phyloP scores from a whole-genome alignment of 345 rosid species.

The Physaria fendleri region DNA sequence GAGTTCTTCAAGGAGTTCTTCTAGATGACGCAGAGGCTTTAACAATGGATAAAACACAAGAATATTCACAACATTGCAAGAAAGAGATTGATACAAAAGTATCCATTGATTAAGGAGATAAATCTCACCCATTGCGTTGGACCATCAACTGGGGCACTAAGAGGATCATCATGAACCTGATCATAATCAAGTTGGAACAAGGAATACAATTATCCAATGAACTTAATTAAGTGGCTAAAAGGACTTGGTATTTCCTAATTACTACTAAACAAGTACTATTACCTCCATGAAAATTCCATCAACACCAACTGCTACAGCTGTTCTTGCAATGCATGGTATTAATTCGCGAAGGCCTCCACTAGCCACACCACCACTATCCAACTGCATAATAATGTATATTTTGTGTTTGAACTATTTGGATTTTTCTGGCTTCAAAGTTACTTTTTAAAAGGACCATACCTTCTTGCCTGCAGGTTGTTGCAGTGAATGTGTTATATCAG shows the following conservation, averaged over 20 bases:
- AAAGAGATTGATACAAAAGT: not conserved
- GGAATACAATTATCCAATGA: not conserved
- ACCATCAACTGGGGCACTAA: constrained; percentile 93
- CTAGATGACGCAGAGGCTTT: constrained; percentile 82
- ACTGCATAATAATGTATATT: constrained; percentile 35
- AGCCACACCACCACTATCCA: constrained; percentile 98
- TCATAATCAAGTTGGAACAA: constrained; percentile 18
- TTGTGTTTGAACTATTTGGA: not conserved
- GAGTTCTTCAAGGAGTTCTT: constrained; percentile 89
- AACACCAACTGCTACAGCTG: constrained; percentile 94
- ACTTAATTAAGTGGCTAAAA: not conserved
- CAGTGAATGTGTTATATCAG: constrained; percentile 88
- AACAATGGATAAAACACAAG: constrained; percentile 11
- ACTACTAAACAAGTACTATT: constrained; percentile 15
- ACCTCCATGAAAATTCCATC: constrained; percentile 99
- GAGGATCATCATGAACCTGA: constrained; percentile 95
- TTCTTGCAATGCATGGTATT: constrained; percentile 95
- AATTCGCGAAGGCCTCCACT: constrained; percentile 98
- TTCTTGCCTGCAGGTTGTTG: constrained; percentile 96
- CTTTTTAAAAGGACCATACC: constrained; percentile 34
- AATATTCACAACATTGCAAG: not conserved
- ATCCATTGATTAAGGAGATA: not conserved
- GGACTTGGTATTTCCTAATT: not conserved
- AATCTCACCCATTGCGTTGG: constrained; percentile 97
- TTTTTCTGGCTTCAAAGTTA: not conserved